Percentiles rank a stretch among this genome's conserved stretches.
phyloP scores from a whole-genome alignment of 2,329 filamentous ascomycete species.

The Emydomyces testavorans region DNA sequence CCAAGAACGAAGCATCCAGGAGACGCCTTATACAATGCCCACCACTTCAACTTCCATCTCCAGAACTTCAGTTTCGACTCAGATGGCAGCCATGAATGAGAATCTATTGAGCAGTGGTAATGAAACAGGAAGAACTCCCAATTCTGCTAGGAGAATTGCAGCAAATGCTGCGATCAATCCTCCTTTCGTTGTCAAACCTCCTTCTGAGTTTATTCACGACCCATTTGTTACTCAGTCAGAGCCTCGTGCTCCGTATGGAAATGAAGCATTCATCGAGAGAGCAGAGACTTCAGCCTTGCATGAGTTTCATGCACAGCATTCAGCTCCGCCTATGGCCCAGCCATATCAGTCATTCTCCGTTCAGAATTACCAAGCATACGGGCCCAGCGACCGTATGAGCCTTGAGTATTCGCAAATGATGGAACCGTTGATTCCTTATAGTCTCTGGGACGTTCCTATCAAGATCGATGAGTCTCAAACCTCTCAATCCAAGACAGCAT shows the following conservation, averaged over 20 bases:
- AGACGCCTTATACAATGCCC: not conserved
- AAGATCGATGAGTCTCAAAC: not conserved
- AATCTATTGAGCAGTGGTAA: not conserved
- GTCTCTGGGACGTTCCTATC: slow-evolving; percentile 2
- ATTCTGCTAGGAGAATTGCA: not conserved
- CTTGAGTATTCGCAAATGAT: not conserved
- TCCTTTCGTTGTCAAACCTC: not conserved
- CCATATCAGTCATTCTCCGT: not conserved
- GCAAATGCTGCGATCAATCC: not conserved
- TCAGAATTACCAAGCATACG: not conserved
- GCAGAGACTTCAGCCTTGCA: not conserved
- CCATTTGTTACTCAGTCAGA: slow-evolving; percentile 5
- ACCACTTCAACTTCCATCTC: not conserved
- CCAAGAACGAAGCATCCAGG: not conserved
- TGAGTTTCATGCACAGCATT: not conserved
- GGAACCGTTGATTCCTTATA: not conserved
- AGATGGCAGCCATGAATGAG: not conserved
- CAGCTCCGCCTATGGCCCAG: not conserved
- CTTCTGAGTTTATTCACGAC: not conserved
- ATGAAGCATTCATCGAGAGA: not conserved
- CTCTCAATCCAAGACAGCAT: not conserved
- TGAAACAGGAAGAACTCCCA: not conserved
- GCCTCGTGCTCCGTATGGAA: not conserved
- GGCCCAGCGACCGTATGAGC: not conserved
- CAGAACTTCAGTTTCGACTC: not conserved